Conservation (phyloP, 2,329 filamentous ascomycete genomes). For the Cercospora sp. region DNA sequence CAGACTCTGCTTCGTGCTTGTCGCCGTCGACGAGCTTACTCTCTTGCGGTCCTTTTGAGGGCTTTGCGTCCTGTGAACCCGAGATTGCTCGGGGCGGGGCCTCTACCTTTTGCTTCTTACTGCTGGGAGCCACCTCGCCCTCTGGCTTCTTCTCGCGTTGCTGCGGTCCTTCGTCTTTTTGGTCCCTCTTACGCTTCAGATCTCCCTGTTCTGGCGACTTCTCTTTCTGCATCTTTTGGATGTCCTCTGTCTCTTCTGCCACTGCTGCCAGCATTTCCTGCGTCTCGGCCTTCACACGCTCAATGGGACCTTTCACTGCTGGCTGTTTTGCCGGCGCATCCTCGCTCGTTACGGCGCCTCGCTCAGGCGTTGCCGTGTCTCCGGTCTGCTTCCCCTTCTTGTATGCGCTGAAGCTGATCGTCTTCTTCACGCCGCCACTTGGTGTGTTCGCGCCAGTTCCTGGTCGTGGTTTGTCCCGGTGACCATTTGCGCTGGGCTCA, state of each 20-base stretch:
- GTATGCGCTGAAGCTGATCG: slow-evolving; percentile 62
- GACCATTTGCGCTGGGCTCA: slow-evolving; percentile 32
- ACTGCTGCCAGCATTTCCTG: slow-evolving; percentile 36
- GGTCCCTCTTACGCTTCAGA: slow-evolving; percentile 34
- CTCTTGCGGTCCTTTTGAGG: background rate
- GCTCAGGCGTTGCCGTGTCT: slow-evolving; percentile 34
- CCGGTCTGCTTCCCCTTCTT: slow-evolving; percentile 55
- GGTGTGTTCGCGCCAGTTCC: slow-evolving; percentile 45
- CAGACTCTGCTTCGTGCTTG: slow-evolving; percentile 11
- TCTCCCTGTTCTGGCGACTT: slow-evolving; percentile 24
- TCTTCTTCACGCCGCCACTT: slow-evolving; percentile 54
- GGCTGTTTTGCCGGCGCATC: slow-evolving; percentile 31
- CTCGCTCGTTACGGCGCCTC: slow-evolving; percentile 17
- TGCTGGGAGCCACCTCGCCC: slow-evolving; percentile 1
- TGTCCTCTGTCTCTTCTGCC: slow-evolving; percentile 25
- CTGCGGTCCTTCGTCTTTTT: background rate
- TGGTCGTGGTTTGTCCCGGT: slow-evolving; percentile 31
- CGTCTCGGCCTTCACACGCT: slow-evolving; percentile 37
- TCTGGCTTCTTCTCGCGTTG: slow-evolving; percentile 9
- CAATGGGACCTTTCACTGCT: slow-evolving; percentile 37
- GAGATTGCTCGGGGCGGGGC: slow-evolving; percentile 4
- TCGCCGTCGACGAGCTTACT: slow-evolving; percentile 4
- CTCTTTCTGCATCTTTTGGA: slow-evolving; percentile 19
- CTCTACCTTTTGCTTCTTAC: slow-evolving; percentile 19
- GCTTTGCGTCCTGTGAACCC: background rate